A percentile compares a stretch with the other conserved stretches of the same genome.
Evolutionary conservation across 1,139 yeast genomes (phyloP).

Genomic region (Kodamaea alishanica): DNA sequence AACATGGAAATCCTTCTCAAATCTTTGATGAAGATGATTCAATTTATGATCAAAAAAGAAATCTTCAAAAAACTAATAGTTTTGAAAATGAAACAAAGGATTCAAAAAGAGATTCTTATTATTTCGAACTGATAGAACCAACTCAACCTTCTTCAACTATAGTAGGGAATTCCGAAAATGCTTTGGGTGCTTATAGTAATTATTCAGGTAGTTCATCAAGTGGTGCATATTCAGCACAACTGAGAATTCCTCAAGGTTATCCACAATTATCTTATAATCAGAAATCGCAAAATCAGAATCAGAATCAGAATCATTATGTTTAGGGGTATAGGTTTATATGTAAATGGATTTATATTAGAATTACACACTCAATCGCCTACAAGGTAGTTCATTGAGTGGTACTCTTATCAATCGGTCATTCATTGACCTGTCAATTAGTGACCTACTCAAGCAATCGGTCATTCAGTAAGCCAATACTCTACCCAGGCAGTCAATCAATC

Average conservation of each 20-base stretch:
- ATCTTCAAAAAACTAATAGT: conserved; percentile 8
- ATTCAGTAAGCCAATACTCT: too few species aligned
- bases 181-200: conserved; percentile 24
- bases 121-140: conserved; percentile 34
- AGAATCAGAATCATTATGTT: neutral
- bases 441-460: too few species aligned
- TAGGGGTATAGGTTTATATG: conserved; percentile 2
- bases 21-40: conserved; percentile 32
- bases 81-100: conserved; percentile 12
- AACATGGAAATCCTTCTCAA: conserved; percentile 29
- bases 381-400: too few species aligned
- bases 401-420: too few species aligned
- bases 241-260: conserved; percentile 10
- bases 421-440: too few species aligned
- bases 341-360: neutral
- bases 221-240: conserved; percentile 5
- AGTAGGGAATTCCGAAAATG: conserved; percentile 41
- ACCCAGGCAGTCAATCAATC: too few species aligned
- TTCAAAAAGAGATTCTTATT: conserved; percentile 33
- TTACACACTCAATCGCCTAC: too few species aligned
- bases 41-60: conserved; percentile 21
- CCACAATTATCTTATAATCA: conserved; percentile 6
- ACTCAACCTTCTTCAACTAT: conserved; percentile 45
- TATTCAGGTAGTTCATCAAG: conserved; percentile 10
- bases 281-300: conserved; percentile 5